Evolutionary conservation across 495 filamentous ascomycete species (phyloP).

Genomic region (Aspergillus ostianus): DNA sequence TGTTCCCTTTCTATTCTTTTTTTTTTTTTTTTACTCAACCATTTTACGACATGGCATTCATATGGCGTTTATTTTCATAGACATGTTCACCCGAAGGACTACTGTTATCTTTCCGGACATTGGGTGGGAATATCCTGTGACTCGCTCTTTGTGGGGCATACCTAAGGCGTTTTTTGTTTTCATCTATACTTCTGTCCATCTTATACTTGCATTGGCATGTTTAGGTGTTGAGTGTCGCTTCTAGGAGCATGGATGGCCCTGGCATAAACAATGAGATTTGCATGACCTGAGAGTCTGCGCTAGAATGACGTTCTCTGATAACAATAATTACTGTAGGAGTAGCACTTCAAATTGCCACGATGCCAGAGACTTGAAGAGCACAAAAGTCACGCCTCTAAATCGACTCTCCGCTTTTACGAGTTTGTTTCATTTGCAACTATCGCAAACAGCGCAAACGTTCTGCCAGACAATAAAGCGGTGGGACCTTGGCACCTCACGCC

Average conservation of each 20-base stretch:
- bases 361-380: too few species aligned
- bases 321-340: too few species aligned
- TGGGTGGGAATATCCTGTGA: conserved; percentile 12
- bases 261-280: background rate
- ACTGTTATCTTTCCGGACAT: conserved; percentile 12
- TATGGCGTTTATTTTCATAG: conserved; percentile 35
- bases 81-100: conserved; percentile 16
- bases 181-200: conserved; percentile 6
- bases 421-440: background rate
- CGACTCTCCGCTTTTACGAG: too few species aligned
- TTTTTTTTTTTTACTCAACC: conserved; percentile 12
- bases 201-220: conserved; percentile 33
- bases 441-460: background rate
- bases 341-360: background rate
- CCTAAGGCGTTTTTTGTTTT: conserved; percentile 22
- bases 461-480: conserved; percentile 14
- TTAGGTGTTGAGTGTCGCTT: conserved; percentile 14
- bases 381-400: background rate
- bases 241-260: background rate
- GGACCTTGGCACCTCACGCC: conserved; percentile 16
- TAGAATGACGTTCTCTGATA: background rate
- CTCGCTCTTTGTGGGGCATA: conserved; percentile 12
- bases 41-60: conserved; percentile 28
- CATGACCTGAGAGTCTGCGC: background rate
- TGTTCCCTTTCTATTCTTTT: conserved; percentile 16